Conservation (phyloP, 495 filamentous ascomycete genomes). For the Xylaria cubensis region DNA sequence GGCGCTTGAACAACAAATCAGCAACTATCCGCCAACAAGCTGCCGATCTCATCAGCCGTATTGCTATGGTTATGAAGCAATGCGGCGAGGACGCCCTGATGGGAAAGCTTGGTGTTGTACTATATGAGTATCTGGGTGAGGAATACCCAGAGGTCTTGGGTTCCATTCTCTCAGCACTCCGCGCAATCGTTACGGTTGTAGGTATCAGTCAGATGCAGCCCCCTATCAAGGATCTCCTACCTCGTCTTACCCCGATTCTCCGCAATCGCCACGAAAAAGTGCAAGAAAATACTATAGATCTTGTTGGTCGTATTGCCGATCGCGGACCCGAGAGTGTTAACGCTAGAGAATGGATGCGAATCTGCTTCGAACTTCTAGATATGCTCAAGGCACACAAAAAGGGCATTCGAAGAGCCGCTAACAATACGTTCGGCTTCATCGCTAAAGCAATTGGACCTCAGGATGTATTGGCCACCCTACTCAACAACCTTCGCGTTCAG, state of each 20-base stretch:
- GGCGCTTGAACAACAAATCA: constrained; percentile 96
- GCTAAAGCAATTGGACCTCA: constrained; percentile 99
- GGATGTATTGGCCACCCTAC: constrained; percentile 92
- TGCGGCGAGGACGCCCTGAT: constrained; percentile 95
- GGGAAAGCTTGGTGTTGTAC: constrained; percentile 94
- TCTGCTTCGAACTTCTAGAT: constrained; percentile 98
- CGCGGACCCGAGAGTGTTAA: constrained; percentile 95
- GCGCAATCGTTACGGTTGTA: constrained; percentile 96
- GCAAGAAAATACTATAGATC: constrained; percentile 99
- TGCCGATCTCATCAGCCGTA: constrained; percentile 93
- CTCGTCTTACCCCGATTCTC: constrained; percentile 93
- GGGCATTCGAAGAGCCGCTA: constrained; percentile 96
- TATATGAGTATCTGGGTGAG: constrained; percentile 98
- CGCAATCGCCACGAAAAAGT: constrained; percentile 99
- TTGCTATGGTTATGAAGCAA: constrained; percentile 98
- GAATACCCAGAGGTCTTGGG: constrained; percentile 98
- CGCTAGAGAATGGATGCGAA: constrained; percentile 99
- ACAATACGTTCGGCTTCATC: constrained; percentile 99
- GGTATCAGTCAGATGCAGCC: constrained; percentile 99
- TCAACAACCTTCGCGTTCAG: constrained; percentile 96
- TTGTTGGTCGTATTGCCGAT: constrained; percentile 98
- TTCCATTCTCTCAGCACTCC: constrained; percentile 92
- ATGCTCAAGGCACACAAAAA: constrained; percentile 99
- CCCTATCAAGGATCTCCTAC: constrained; percentile 95
- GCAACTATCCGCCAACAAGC: constrained; percentile 96